These are phyloP conservation scores for Podospora pseudocomata DNA, from an alignment of 495 filamentous ascomycete species.

Conservation along the genomic window DNA sequence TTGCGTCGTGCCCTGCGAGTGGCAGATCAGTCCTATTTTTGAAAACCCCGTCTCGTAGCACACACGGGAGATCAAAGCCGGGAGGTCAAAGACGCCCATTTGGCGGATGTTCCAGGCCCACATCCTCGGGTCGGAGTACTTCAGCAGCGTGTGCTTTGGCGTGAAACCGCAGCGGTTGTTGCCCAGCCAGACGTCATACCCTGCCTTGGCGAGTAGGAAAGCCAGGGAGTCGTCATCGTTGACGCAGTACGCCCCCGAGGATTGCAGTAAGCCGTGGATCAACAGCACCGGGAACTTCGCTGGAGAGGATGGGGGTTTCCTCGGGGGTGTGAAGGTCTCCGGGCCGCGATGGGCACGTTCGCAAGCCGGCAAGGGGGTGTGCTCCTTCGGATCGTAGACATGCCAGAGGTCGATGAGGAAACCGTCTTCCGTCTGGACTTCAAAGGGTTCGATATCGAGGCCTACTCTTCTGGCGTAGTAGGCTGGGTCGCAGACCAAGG, in stretches of 20 bases:
- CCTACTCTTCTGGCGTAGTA: constrained; percentile 91
- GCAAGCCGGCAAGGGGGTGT: constrained; percentile 42
- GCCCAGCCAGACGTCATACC: constrained; percentile 96
- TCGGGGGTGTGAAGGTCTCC: constrained; percentile 35
- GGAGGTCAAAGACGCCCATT: constrained; percentile 88
- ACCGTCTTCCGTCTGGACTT: constrained; percentile 91
- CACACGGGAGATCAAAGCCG: constrained; percentile 80
- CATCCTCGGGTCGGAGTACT: constrained; percentile 79
- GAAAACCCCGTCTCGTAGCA: constrained; percentile 77
- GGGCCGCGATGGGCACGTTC: constrained; percentile 41
- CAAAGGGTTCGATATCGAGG: constrained; percentile 76
- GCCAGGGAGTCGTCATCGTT: constrained; percentile 89
- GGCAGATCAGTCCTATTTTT: constrained; percentile 78
- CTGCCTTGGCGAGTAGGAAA: constrained; percentile 85
- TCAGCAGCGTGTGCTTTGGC: constrained; percentile 69
- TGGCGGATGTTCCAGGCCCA: constrained; percentile 97
- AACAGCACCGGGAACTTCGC: constrained; percentile 83
- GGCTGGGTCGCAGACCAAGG: constrained; percentile 68
- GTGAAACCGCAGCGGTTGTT: constrained; percentile 89
- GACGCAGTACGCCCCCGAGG: constrained; percentile 79
- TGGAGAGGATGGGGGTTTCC: constrained; percentile 23
- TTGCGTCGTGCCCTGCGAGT: constrained; percentile 90
- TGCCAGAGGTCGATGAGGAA: constrained; percentile 89
- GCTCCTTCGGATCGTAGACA: constrained; percentile 79
- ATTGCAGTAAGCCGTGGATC: constrained; percentile 86